These are phyloP conservation scores for Solanum hybrid DNA, from an alignment of 305 asterid genomes.

Conservation along the genomic window DNA sequence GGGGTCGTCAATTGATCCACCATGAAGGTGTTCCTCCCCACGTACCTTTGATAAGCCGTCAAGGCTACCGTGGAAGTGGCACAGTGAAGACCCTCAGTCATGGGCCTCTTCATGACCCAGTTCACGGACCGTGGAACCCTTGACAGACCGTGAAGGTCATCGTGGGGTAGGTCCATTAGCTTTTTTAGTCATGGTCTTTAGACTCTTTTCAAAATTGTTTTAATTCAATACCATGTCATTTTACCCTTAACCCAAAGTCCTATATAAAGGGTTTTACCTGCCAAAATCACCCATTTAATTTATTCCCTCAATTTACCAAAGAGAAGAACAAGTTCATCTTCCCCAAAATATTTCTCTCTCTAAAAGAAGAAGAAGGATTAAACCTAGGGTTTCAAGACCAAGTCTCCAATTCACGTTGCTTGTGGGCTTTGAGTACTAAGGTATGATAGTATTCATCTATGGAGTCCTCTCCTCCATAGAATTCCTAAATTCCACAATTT, in stretches of 20 bases:
- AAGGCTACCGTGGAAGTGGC: too few relatives aligned
- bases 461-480: neutral
- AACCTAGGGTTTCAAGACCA: neutral
- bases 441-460: neutral
- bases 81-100: neutral
- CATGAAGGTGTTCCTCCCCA: too few relatives aligned
- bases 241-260: neutral
- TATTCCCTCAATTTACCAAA: neutral
- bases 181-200: neutral
- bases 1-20: too few relatives aligned
- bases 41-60: too few relatives aligned
- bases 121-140: neutral
- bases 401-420: neutral
- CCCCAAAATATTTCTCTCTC: neutral
- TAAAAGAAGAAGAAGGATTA: neutral
- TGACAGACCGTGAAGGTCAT: neutral
- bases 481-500: neutral
- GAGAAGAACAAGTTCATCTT: neutral
- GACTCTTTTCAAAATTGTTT: neutral
- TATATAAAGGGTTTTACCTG: neutral
- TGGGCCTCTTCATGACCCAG: neutral
- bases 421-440: neutral
- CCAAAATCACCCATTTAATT: neutral
- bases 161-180: neutral
- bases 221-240: neutral